These are phyloP conservation scores for Chaetomidium leptoderma DNA, from an alignment of 495 filamentous ascomycete species.

Conservation along the genomic window DNA sequence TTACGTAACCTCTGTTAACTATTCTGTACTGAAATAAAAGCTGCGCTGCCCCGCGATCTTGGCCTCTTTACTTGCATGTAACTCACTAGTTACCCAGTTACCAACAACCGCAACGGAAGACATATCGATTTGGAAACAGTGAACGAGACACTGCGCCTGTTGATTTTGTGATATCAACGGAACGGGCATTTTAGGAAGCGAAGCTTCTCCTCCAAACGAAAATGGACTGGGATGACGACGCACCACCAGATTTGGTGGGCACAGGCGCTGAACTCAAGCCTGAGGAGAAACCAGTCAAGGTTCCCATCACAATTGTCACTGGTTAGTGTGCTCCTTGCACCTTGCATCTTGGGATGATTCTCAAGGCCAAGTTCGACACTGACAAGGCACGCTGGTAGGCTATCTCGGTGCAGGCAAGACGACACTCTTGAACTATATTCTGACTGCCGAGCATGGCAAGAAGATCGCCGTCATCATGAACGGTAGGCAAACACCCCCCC, in stretches of 20 bases:
- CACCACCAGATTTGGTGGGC: conserved; percentile 68
- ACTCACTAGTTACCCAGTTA: too few species aligned
- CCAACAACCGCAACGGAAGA: background rate
- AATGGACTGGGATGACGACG: conserved; percentile 60
- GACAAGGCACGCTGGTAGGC: conserved; percentile 34
- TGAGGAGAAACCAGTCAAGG: conserved; percentile 57
- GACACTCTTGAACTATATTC: conserved; percentile 90
- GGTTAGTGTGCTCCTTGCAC: conserved; percentile 42
- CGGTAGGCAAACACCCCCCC: too few species aligned
- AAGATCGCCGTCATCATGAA: conserved; percentile 97
- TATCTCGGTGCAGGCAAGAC: conserved; percentile 96
- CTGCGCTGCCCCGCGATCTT: background rate
- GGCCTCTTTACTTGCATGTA: conserved; percentile 6
- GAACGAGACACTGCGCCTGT: background rate
- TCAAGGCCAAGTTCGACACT: conserved; percentile 1
- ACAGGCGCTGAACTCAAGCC: conserved; percentile 36
- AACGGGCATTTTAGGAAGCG: too few species aligned
- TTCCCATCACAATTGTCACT: conserved; percentile 94
- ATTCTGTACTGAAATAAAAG: background rate
- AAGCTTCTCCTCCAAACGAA: background rate
- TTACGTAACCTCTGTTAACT: background rate
- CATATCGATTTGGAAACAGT: background rate
- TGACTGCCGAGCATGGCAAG: conserved; percentile 91
- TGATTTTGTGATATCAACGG: background rate
- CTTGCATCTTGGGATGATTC: background rate